phyloP scores from a whole-genome alignment of 805 yeast genomes.

The Cyberlindnera bimundalis region DNA sequence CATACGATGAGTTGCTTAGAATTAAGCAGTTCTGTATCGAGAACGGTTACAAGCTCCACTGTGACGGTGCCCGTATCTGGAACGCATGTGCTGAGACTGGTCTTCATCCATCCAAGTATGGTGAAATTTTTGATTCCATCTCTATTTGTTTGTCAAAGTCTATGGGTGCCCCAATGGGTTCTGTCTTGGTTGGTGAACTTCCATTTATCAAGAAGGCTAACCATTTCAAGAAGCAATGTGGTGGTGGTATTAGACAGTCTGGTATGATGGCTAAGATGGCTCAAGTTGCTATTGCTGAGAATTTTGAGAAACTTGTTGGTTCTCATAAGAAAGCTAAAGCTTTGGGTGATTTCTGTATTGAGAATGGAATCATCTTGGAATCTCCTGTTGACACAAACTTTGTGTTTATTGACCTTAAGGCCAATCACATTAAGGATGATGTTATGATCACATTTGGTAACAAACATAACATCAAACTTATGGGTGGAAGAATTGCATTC shows the following conservation, averaged over 20 bases:
- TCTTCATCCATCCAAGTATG: slow-evolving; percentile 58
- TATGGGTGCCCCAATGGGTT: slow-evolving; percentile 92
- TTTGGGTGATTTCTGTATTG: slow-evolving; percentile 47
- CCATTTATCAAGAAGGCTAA: slow-evolving; percentile 64
- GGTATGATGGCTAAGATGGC: slow-evolving; percentile 85
- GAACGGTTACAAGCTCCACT: slow-evolving; percentile 61
- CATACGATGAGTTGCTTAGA: slow-evolving; percentile 69
- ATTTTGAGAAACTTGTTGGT: slow-evolving; percentile 45
- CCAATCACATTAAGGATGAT: slow-evolving; percentile 49
- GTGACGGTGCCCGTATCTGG: slow-evolving; percentile 94
- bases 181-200: slow-evolving; percentile 69
- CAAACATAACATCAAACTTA: slow-evolving; percentile 57
- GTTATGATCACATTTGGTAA: slow-evolving; percentile 48
- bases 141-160: slow-evolving; percentile 88
- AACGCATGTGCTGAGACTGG: slow-evolving; percentile 71
- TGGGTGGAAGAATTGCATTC: slow-evolving; percentile 78
- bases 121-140: slow-evolving; percentile 77
- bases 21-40: slow-evolving; percentile 69
- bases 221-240: slow-evolving; percentile 87
- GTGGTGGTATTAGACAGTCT: slow-evolving; percentile 91
- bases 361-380: slow-evolving; percentile 53
- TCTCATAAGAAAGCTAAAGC: slow-evolving; percentile 50
- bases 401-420: slow-evolving; percentile 62
- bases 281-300: slow-evolving; percentile 65
- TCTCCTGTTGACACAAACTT: slow-evolving; percentile 82